Conservation (phyloP, 352 stramenopile genomes). For the Phytophthora palmivora region DNA sequence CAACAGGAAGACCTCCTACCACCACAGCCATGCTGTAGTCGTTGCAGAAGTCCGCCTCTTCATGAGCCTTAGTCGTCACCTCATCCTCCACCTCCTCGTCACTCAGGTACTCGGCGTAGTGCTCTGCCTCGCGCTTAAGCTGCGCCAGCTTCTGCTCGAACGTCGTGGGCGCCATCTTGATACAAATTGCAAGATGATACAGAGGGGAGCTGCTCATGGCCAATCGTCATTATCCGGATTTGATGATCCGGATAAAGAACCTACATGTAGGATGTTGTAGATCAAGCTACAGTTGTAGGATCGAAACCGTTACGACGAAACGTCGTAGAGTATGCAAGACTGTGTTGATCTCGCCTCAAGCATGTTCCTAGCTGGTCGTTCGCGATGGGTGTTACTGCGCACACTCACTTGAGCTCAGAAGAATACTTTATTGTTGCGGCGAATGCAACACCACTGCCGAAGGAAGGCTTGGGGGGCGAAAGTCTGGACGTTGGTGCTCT, state of each 20-base stretch:
- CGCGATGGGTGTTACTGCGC: conserved; percentile 20
- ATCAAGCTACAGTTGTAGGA: not conserved
- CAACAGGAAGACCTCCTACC: conserved; percentile 77
- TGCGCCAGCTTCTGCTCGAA: conserved; percentile 83
- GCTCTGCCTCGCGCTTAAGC: conserved; percentile 73
- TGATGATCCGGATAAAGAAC: not conserved
- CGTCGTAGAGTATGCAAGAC: conserved; percentile 11
- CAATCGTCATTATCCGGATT: conserved; percentile 16
- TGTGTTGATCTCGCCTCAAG: conserved; percentile 30
- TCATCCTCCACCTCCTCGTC: conserved; percentile 83
- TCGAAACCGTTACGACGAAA: conserved; percentile 28
- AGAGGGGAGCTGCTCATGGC: not conserved
- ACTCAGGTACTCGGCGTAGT: conserved; percentile 84
- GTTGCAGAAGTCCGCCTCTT: conserved; percentile 79
- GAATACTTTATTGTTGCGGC: conserved; percentile 16
- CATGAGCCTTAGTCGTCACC: conserved; percentile 63
- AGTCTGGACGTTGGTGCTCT: conserved; percentile 15
- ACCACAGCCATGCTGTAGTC: conserved; percentile 86
- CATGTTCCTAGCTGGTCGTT: too few species aligned
- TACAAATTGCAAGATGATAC: conserved; percentile 20
- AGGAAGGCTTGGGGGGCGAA: conserved; percentile 3
- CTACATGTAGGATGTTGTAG: conserved; percentile 1
- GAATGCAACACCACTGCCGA: conserved; percentile 20
- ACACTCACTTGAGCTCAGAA: conserved; percentile 24
- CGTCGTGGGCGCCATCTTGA: conserved; percentile 61